These are phyloP conservation scores for Vaccinium vitisidaea DNA, from an alignment of 148 eudicot species.

Conservation along the genomic window DNA sequence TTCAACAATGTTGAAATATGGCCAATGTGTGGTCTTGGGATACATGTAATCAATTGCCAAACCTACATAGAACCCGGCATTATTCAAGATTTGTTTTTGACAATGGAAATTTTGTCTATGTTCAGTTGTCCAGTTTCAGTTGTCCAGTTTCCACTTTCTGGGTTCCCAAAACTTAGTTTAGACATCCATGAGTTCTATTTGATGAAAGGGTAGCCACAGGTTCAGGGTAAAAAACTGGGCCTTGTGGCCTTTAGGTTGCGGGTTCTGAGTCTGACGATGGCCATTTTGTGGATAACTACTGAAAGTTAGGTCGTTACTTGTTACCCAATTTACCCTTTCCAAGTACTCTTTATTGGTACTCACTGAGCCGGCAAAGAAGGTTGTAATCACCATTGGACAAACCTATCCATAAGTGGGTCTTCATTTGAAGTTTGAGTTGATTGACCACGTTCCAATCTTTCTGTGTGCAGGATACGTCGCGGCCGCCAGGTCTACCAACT, in stretches of 20 bases:
- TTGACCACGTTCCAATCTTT: neutral
- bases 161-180: neutral
- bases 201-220: neutral
- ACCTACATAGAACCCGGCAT: neutral
- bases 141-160: neutral
- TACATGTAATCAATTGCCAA: neutral
- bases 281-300: neutral
- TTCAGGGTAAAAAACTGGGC: neutral
- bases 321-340: neutral
- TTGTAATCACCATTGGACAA: too few species aligned
- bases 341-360: neutral
- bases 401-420: too few species aligned
- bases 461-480: constrained; percentile 67
- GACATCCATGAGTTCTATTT: neutral
- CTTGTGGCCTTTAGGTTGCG: neutral
- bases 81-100: too few species aligned
- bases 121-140: neutral
- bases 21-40: neutral
- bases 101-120: neutral
- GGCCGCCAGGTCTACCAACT: constrained; percentile 89
- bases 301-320: neutral
- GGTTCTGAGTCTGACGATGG: neutral
- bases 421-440: neutral
- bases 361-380: neutral
- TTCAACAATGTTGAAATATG: neutral